Percentiles rank a stretch among this genome's conserved stretches.
Conservation (phyloP, 73 alveolate genomes). For the Stentor roeselii region DNA sequence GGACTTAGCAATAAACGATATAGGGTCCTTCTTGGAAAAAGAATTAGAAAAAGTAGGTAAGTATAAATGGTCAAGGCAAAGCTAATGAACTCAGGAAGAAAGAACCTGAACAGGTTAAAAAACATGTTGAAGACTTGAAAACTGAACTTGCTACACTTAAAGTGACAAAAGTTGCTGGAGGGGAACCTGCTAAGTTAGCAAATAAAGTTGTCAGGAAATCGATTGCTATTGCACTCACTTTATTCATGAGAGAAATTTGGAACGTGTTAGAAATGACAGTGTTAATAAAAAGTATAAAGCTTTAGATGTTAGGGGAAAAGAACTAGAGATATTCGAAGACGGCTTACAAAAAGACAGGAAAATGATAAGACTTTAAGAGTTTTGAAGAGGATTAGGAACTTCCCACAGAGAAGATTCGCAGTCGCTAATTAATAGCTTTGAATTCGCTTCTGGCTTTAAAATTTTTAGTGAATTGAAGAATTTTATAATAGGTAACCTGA, state of each 20-base stretch:
- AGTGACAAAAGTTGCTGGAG: slow-evolving; percentile 80
- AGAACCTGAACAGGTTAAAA: slow-evolving; percentile 45
- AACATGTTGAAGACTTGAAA: slow-evolving; percentile 37
- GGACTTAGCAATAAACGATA: not conserved
- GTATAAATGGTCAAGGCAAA: slow-evolving; percentile 56
- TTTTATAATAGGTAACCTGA: no score
- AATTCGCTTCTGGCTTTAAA: no score
- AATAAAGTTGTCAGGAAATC: slow-evolving; percentile 79
- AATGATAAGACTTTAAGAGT: slow-evolving; percentile 59
- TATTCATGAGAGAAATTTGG: slow-evolving; percentile 82
- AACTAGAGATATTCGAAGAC: slow-evolving; percentile 80
- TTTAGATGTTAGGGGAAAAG: slow-evolving; percentile 73
- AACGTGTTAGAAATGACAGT: slow-evolving; percentile 59
- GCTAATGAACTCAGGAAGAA: slow-evolving; percentile 71
- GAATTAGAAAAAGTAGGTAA: not conserved
- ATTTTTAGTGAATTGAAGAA: no score
- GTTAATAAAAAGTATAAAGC: slow-evolving; percentile 68
- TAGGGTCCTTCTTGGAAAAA: not conserved
- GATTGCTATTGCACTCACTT: slow-evolving; percentile 83
- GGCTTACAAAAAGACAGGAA: slow-evolving; percentile 70
- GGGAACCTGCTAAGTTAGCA: slow-evolving; percentile 71
- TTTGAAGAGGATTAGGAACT: slow-evolving; percentile 70
- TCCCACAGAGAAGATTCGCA: slow-evolving; percentile 88
- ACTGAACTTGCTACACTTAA: slow-evolving; percentile 66
- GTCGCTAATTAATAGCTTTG: slow-evolving; percentile 24